Conservation (phyloP, 1,284 basidiomycete species). For the Irpex sp. region DNA sequence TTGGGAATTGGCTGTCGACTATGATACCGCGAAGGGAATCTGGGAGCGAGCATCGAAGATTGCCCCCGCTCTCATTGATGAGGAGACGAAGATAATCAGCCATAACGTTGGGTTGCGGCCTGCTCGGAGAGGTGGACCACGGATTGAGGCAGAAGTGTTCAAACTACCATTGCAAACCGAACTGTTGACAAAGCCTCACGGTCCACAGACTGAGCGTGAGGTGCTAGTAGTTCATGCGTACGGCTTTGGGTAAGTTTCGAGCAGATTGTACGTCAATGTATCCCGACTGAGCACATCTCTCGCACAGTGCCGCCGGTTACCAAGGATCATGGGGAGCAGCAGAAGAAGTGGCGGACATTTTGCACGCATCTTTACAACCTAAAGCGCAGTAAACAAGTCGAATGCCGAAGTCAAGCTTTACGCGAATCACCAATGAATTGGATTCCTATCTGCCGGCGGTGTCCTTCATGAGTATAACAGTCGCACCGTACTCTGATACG, state of each 20-base stretch:
- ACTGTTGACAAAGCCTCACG: constrained; percentile 25
- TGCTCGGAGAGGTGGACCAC: constrained; percentile 60
- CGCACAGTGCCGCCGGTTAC: constrained; percentile 62
- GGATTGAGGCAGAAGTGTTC: constrained; percentile 60
- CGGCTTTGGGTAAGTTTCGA: constrained; percentile 40
- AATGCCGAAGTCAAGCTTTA: background rate
- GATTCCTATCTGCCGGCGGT: background rate
- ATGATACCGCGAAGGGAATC: constrained; percentile 39
- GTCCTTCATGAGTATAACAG: background rate
- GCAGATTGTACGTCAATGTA: background rate
- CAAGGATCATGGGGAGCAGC: constrained; percentile 76
- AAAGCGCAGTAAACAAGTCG: background rate
- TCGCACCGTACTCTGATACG: background rate
- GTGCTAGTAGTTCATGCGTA: constrained; percentile 69
- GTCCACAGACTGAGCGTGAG: constrained; percentile 32
- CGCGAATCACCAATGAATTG: background rate
- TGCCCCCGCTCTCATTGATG: constrained; percentile 33
- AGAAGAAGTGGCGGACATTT: constrained; percentile 32
- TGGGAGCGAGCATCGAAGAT: constrained; percentile 38
- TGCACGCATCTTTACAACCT: constrained; percentile 3
- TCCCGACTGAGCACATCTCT: background rate
- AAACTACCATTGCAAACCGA: constrained; percentile 32
- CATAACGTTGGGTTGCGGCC: constrained; percentile 75
- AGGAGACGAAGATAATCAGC: constrained; percentile 42
- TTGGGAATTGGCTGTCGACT: constrained; percentile 48